A percentile compares a stretch with the other conserved stretches of the same genome.
These are phyloP conservation scores for Verticillium longisporum DNA, from an alignment of 2,329 filamentous ascomycete species.

Conservation along the genomic window DNA sequence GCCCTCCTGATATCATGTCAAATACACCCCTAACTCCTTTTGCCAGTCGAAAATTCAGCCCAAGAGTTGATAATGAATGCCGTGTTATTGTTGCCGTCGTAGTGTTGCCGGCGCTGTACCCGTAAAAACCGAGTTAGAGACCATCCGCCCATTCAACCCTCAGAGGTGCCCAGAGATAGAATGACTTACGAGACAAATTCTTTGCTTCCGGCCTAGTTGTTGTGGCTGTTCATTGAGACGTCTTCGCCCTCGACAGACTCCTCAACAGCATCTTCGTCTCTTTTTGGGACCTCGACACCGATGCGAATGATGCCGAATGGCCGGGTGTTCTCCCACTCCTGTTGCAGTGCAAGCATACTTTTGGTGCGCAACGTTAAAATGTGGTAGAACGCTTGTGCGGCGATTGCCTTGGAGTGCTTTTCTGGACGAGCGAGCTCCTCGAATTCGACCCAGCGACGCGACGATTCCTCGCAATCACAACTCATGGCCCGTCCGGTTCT, in stretches of 20 bases:
- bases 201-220: background rate
- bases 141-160: too few species aligned
- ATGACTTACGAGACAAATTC: too few species aligned
- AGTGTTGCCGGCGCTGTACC: too few species aligned
- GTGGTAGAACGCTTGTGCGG: slow-evolving; percentile 71
- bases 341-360: slow-evolving; percentile 53
- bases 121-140: too few species aligned
- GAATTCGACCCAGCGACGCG: slow-evolving; percentile 53
- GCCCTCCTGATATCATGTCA: too few species aligned
- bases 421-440: slow-evolving; percentile 57
- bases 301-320: slow-evolving; percentile 42
- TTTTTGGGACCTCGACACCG: slow-evolving; percentile 16
- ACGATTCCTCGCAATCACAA: slow-evolving; percentile 19
- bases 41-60: too few species aligned
- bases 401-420: slow-evolving; percentile 50
- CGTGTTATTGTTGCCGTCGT: too few species aligned
- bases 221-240: background rate
- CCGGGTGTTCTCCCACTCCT: slow-evolving; percentile 35
- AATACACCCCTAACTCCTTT: too few species aligned
- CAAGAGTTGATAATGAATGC: too few species aligned
- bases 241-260: background rate
- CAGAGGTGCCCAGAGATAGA: too few species aligned
- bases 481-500: slow-evolving; percentile 20
- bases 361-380: slow-evolving; percentile 65
- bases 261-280: background rate